phyloP scores from a whole-genome alignment of 192 early-diverging fungal species.

The Podila verticillata region DNA sequence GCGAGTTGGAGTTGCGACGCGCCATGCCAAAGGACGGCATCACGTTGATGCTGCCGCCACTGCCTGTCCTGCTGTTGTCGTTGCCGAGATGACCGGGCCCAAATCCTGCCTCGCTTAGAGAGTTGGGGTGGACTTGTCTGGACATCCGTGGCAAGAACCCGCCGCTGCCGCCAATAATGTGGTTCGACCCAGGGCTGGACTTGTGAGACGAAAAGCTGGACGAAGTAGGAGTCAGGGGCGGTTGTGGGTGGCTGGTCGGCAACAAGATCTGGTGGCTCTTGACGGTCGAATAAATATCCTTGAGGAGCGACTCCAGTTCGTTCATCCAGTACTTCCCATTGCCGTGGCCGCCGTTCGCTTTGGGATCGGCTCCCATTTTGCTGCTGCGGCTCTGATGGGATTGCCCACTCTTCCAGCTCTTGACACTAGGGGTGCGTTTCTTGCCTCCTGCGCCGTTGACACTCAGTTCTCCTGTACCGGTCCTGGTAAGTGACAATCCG shows the following conservation, averaged over 20 bases:
- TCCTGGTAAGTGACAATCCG: slow-evolving; percentile 3
- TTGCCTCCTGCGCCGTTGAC: slow-evolving; percentile 17
- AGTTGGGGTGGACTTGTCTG: slow-evolving; percentile 15
- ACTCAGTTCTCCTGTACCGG: slow-evolving; percentile 16
- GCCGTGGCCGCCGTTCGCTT: slow-evolving; percentile 34
- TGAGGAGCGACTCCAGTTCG: slow-evolving; percentile 64
- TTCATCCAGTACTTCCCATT: slow-evolving; percentile 58
- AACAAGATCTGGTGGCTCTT: slow-evolving; percentile 68
- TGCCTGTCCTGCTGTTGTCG: slow-evolving; percentile 15
- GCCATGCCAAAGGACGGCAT: slow-evolving; percentile 11
- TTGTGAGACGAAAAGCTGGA: background rate
- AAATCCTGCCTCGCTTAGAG: slow-evolving; percentile 7
- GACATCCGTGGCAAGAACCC: slow-evolving; percentile 17
- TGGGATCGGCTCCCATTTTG: slow-evolving; percentile 31
- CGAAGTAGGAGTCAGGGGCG: background rate
- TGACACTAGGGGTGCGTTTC: slow-evolving; percentile 42
- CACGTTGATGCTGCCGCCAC: slow-evolving; percentile 1
- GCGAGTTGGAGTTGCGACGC: slow-evolving; percentile 17
- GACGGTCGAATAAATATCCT: slow-evolving; percentile 70
- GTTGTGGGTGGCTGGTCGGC: slow-evolving; percentile 17
- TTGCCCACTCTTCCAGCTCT: slow-evolving; percentile 55
- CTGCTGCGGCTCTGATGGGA: slow-evolving; percentile 23
- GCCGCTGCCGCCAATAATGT: background rate
- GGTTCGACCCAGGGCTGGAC: slow-evolving; percentile 1
- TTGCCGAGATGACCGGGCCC: background rate